phyloP scores from a whole-genome alignment of 2,329 filamentous ascomycete species.

The Colletotrichum kahawae region DNA sequence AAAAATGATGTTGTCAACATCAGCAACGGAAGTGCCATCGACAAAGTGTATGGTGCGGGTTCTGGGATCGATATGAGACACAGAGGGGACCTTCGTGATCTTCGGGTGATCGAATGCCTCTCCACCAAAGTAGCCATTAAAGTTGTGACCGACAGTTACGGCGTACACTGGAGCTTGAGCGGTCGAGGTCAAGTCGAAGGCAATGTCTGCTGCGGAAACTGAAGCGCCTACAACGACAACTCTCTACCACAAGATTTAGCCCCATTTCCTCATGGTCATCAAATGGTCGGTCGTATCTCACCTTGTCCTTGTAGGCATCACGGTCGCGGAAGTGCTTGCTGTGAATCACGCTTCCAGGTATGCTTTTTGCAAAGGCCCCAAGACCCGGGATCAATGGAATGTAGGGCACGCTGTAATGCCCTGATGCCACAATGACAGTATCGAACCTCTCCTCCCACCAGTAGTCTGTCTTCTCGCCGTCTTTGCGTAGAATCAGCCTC shows the following conservation, averaged over 20 bases:
- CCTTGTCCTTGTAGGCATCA: slow-evolving; percentile 50
- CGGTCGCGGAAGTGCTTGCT: slow-evolving; percentile 58
- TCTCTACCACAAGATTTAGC: slow-evolving; percentile 38
- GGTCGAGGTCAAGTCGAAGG: slow-evolving; percentile 53
- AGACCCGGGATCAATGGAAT: slow-evolving; percentile 55
- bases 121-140: slow-evolving; percentile 62
- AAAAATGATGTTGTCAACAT: slow-evolving; percentile 69
- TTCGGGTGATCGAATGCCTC: slow-evolving; percentile 62
- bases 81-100: slow-evolving; percentile 51
- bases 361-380: slow-evolving; percentile 45
- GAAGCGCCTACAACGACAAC: slow-evolving; percentile 68
- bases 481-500: slow-evolving; percentile 56
- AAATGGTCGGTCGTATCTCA: slow-evolving; percentile 22
- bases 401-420: slow-evolving; percentile 65
- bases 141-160: slow-evolving; percentile 53
- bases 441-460: slow-evolving; percentile 71
- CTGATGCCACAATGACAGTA: slow-evolving; percentile 63
- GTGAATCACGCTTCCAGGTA: slow-evolving; percentile 57
- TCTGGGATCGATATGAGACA: slow-evolving; percentile 43
- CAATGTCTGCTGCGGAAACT: slow-evolving; percentile 68
- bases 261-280: accelerated
- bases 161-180: slow-evolving; percentile 54
- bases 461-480: slow-evolving; percentile 44
- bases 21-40: slow-evolving; percentile 54
- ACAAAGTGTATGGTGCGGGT: slow-evolving; percentile 58